These are phyloP conservation scores for Rhizopogon vesiculosus DNA, from an alignment of 768 basidiomycete genomes.

Conservation along the genomic window DNA sequence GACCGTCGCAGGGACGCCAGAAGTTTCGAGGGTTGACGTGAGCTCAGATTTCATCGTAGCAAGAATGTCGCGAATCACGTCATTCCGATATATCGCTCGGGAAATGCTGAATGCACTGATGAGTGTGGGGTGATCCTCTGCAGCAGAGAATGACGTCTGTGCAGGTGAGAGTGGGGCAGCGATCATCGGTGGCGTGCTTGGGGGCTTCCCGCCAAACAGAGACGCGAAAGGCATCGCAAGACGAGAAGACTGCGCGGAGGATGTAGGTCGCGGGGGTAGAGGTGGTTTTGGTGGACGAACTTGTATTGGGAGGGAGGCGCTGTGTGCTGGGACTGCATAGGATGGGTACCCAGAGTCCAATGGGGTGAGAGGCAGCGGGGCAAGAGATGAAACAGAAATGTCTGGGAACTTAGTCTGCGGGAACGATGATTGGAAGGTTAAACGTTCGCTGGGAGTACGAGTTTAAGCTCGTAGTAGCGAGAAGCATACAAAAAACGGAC, in stretches of 20 bases:
- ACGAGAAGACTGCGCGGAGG: slow-evolving; percentile 34
- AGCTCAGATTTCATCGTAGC: slow-evolving; percentile 52
- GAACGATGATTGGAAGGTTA: slow-evolving; percentile 42
- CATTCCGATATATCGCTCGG: slow-evolving; percentile 45
- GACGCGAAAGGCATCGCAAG: slow-evolving; percentile 75
- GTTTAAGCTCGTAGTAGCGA: slow-evolving; percentile 28
- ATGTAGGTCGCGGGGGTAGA: slow-evolving; percentile 29
- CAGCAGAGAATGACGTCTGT: slow-evolving; percentile 22
- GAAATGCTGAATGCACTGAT: slow-evolving; percentile 60
- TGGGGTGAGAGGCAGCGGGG: slow-evolving; percentile 45
- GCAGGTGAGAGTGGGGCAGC: slow-evolving; percentile 24
- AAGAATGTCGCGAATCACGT: slow-evolving; percentile 50
- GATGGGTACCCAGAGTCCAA: slow-evolving; percentile 43
- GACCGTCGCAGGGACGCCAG: slow-evolving; percentile 50
- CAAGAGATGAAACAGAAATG: slow-evolving; percentile 39
- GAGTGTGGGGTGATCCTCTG: slow-evolving; percentile 31
- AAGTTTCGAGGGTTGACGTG: slow-evolving; percentile 34
- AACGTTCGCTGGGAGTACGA: slow-evolving; percentile 23
- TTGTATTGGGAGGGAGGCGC: slow-evolving; percentile 28
- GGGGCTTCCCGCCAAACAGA: slow-evolving; percentile 53
- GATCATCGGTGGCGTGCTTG: slow-evolving; percentile 23
- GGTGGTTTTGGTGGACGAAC: slow-evolving; percentile 45
- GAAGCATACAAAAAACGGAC: slow-evolving; percentile 39
- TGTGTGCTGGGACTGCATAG: slow-evolving; percentile 38
- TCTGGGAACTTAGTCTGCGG: slow-evolving; percentile 33